Evolutionary conservation across 1,284 basidiomycete species (phyloP).

Genomic region (Ustilago nuda): DNA sequence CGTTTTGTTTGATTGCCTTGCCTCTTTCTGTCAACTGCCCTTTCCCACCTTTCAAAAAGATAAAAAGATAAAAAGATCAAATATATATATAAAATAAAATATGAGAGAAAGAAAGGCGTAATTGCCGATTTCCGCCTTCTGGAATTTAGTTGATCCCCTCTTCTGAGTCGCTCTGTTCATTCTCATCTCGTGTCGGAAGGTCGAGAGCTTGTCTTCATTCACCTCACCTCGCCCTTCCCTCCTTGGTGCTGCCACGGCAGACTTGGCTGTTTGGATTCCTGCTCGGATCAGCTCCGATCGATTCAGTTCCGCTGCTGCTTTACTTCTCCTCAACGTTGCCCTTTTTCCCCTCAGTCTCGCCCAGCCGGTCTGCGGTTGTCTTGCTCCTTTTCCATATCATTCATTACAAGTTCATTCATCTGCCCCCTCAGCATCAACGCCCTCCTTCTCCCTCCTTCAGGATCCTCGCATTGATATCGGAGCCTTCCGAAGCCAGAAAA

Average conservation of each 20-base stretch:
- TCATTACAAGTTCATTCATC: not conserved
- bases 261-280: not conserved
- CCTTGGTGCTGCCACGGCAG: not conserved
- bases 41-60: conserved; percentile 1
- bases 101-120: not conserved
- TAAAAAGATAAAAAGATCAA: too few relatives aligned
- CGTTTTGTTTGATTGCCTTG: not conserved
- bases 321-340: not conserved
- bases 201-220: conserved; percentile 5
- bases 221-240: not conserved
- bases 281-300: conserved; percentile 3
- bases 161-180: conserved; percentile 8
- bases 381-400: too few relatives aligned
- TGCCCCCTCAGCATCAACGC: not conserved
- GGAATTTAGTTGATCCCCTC: conserved; percentile 17
- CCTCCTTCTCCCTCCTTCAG: not conserved
- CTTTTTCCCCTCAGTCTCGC: not conserved
- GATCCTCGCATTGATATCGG: conserved; percentile 3
- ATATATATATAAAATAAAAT: too few relatives aligned
- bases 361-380: too few relatives aligned
- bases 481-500: not conserved
- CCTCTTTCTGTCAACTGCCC: not conserved
- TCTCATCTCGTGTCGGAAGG: not conserved
- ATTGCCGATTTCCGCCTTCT: conserved; percentile 20
- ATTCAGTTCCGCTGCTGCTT: not conserved